Conservation (phyloP, 805 yeast species). For the Spathaspora sp. region DNA sequence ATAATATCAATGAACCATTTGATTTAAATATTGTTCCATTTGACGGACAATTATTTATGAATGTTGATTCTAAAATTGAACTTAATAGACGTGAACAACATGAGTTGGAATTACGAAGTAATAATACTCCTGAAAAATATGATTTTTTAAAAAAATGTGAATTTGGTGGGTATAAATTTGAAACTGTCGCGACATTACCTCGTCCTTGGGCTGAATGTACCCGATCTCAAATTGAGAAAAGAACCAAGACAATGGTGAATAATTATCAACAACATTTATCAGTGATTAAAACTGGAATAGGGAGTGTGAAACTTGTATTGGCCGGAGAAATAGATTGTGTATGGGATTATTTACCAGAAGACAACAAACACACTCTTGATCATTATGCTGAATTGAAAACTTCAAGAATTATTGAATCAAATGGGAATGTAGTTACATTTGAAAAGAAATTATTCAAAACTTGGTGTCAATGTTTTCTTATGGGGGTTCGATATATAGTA, state of each 20-base stretch:
- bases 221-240: slow-evolving; percentile 62
- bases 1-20: slow-evolving; percentile 51
- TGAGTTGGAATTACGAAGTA: slow-evolving; percentile 14
- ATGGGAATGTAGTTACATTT: slow-evolving; percentile 58
- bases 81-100: slow-evolving; percentile 22
- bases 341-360: slow-evolving; percentile 70
- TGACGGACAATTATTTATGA: slow-evolving; percentile 73
- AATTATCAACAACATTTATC: slow-evolving; percentile 75
- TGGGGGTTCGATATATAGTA: slow-evolving; percentile 77
- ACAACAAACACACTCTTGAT: slow-evolving; percentile 43
- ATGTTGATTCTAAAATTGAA: slow-evolving; percentile 43
- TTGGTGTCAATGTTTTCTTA: slow-evolving; percentile 92
- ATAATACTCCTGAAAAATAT: slow-evolving; percentile 16
- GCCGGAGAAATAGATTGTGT: slow-evolving; percentile 95
- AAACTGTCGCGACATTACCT: slow-evolving; percentile 67
- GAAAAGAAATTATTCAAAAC: slow-evolving; percentile 74
- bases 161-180: slow-evolving; percentile 83
- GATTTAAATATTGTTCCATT: slow-evolving; percentile 62
- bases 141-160: slow-evolving; percentile 38
- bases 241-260: slow-evolving; percentile 58
- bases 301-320: slow-evolving; percentile 59
- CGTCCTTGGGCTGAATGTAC: slow-evolving; percentile 72
- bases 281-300: slow-evolving; percentile 84
- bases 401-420: slow-evolving; percentile 49
- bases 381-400: slow-evolving; percentile 90